phyloP scores from a whole-genome alignment of 495 filamentous ascomycete genomes.

The Pyrenopolyporus hunteri region DNA sequence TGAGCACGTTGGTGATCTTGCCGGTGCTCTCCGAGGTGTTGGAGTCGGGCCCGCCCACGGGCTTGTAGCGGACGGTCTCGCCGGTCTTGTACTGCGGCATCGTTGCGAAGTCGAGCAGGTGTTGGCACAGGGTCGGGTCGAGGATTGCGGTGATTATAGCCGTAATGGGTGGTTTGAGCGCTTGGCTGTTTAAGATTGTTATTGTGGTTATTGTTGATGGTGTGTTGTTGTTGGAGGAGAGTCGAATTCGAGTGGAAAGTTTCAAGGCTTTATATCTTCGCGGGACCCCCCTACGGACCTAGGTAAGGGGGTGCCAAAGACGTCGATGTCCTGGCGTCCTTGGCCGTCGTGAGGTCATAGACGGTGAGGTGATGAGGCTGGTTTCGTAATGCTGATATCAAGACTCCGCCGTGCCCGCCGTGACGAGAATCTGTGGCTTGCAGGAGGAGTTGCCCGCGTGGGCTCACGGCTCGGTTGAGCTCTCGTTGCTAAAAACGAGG shows the following conservation, averaged over 20 bases:
- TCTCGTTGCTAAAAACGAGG: neutral
- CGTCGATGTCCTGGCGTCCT: neutral
- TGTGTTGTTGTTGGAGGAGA: neutral
- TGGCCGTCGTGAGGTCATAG: conserved; percentile 25
- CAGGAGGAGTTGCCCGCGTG: too few relatives aligned
- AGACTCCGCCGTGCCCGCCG: neutral
- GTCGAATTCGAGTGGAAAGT: neutral
- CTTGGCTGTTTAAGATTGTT: neutral
- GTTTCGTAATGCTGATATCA: conserved; percentile 35
- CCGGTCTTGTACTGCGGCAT: conserved; percentile 40
- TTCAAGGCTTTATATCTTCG: neutral
- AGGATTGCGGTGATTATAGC: neutral
- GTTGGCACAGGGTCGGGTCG: neutral
- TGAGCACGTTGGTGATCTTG: conserved; percentile 46
- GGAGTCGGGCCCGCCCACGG: conserved; percentile 49
- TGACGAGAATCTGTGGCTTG: conserved; percentile 1
- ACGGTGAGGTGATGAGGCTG: conserved; percentile 1
- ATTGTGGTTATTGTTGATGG: neutral
- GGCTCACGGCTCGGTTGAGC: neutral
- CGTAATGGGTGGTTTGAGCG: neutral
- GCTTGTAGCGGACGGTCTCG: conserved; percentile 50
- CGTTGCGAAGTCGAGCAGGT: neutral
- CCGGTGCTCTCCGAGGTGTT: conserved; percentile 49
- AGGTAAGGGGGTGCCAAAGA: neutral
- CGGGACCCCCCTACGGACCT: neutral